phyloP scores from a whole-genome alignment of 805 yeast genomes.

The Zygosaccharomyces gambellarensis region DNA sequence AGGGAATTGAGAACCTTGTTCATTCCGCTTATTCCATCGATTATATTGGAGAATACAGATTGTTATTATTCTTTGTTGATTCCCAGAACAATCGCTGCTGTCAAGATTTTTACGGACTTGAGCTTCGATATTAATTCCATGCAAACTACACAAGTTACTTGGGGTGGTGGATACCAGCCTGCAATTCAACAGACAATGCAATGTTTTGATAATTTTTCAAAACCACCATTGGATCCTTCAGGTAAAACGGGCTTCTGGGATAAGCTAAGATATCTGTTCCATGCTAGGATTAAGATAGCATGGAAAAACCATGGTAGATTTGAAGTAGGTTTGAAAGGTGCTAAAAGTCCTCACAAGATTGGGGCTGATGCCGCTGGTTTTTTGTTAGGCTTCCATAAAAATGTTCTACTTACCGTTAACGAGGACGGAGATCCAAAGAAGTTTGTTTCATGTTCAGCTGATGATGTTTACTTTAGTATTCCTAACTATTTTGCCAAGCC shows the following conservation, averaged over 20 bases:
- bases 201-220: slow-evolving; percentile 75
- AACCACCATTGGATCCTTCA: slow-evolving; percentile 87
- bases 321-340: slow-evolving; percentile 63
- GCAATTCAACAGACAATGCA: slow-evolving; percentile 76
- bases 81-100: slow-evolving; percentile 70
- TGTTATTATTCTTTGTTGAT: slow-evolving; percentile 53
- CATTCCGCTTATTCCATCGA: slow-evolving; percentile 57
- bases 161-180: slow-evolving; percentile 84
- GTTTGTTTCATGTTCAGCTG: slow-evolving; percentile 60
- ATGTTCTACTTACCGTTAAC: slow-evolving; percentile 58
- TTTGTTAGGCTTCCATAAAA: slow-evolving; percentile 61
- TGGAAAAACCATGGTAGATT: slow-evolving; percentile 50
- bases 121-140: slow-evolving; percentile 50
- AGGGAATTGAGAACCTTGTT: slow-evolving; percentile 54
- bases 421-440: slow-evolving; percentile 61
- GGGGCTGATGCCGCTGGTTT: slow-evolving; percentile 71
- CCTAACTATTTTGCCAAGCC: slow-evolving; percentile 66
- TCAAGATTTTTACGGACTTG: slow-evolving; percentile 65
- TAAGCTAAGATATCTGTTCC: slow-evolving; percentile 68
- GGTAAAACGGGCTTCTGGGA: slow-evolving; percentile 90
- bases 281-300: slow-evolving; percentile 57
- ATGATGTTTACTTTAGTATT: slow-evolving; percentile 60
- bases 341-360: slow-evolving; percentile 72
- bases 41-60: slow-evolving; percentile 36
- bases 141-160: slow-evolving; percentile 60